Percentiles rank a stretch among this genome's conserved stretches.
Conservation (phyloP, 305 asterid genomes). For the Rubia tinctorum region DNA sequence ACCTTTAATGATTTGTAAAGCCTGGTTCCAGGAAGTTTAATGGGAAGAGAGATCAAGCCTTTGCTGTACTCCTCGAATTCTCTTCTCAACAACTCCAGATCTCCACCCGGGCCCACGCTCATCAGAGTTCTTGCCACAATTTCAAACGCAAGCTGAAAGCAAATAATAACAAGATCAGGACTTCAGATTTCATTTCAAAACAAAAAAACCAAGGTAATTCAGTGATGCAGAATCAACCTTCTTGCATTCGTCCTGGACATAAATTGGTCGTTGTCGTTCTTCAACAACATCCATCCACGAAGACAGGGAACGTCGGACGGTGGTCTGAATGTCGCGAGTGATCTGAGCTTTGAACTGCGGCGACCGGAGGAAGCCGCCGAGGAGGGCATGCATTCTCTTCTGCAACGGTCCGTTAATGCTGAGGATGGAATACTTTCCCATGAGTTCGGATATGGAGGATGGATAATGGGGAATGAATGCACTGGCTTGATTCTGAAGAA, state of each 20-base stretch:
- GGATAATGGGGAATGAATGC: constrained; percentile 78
- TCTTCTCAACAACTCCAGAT: constrained; percentile 55
- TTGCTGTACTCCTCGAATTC: constrained; percentile 83
- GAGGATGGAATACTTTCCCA: constrained; percentile 74
- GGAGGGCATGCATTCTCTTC: constrained; percentile 63
- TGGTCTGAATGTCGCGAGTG: constrained; percentile 52
- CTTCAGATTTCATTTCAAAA: no score
- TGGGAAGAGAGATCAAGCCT: constrained; percentile 85
- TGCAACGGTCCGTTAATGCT: constrained; percentile 73
- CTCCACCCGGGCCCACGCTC: constrained; percentile 78
- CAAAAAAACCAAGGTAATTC: no score
- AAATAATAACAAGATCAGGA: neutral
- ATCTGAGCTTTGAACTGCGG: constrained; percentile 64
- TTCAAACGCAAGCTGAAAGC: constrained; percentile 73
- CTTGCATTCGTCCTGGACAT: constrained; percentile 70
- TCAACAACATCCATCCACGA: constrained; percentile 36
- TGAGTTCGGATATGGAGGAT: constrained; percentile 70
- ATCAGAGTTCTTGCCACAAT: constrained; percentile 65
- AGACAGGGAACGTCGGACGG: constrained; percentile 47
- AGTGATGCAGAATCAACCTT: constrained; percentile 33
- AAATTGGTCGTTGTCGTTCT: constrained; percentile 28
- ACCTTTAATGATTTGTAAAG: constrained; percentile 85
- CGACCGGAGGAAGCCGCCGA: constrained; percentile 70
- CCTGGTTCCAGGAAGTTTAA: constrained; percentile 86
- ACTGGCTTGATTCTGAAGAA: constrained; percentile 66